These are phyloP conservation scores for Capronia epimyces DNA, from an alignment of 2,329 filamentous ascomycete species.

Conservation along the genomic window DNA sequence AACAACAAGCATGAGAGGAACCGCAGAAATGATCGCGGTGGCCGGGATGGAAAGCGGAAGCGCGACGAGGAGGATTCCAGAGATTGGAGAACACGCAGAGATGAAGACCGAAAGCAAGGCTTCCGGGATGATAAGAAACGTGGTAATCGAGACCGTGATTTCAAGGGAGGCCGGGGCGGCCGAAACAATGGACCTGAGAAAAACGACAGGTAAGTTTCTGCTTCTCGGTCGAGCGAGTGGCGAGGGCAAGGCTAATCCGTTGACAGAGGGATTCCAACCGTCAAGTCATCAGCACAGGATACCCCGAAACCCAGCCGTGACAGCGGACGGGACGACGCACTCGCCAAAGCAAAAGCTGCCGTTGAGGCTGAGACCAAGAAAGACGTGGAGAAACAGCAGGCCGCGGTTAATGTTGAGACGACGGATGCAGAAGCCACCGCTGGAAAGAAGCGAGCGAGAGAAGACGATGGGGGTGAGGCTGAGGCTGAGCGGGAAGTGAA, in stretches of 20 bases:
- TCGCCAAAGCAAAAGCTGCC: constrained; percentile 28
- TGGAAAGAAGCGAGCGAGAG: constrained; percentile 44
- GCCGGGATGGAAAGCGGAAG: constrained; percentile 30
- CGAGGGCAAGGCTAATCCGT: constrained; percentile 24
- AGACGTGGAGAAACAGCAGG: constrained; percentile 22
- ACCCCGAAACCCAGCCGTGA: constrained; percentile 11
- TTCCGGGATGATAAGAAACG: constrained; percentile 33
- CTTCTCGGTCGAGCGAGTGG: constrained; percentile 1
- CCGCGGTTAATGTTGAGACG: constrained; percentile 11
- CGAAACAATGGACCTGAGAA: constrained; percentile 35
- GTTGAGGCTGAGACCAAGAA: constrained; percentile 29
- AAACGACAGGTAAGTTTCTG: constrained; percentile 38
- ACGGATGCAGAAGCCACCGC: constrained; percentile 14
- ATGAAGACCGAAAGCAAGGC: constrained; percentile 42
- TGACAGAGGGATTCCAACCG: constrained; percentile 41
- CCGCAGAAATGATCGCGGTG: constrained; percentile 38
- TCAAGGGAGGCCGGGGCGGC: constrained; percentile 31
- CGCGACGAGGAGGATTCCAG: constrained; percentile 33
- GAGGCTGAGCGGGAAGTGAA: constrained; percentile 41
- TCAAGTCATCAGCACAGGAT: constrained; percentile 31
- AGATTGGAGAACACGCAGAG: constrained; percentile 43
- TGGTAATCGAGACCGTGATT: constrained; percentile 31
- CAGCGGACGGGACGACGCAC: constrained; percentile 23
- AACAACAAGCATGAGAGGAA: constrained; percentile 45
- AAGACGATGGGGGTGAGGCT: constrained; percentile 35